These are phyloP conservation scores for Curvularia sp. DNA, from an alignment of 2,329 filamentous ascomycete genomes.

Conservation along the genomic window DNA sequence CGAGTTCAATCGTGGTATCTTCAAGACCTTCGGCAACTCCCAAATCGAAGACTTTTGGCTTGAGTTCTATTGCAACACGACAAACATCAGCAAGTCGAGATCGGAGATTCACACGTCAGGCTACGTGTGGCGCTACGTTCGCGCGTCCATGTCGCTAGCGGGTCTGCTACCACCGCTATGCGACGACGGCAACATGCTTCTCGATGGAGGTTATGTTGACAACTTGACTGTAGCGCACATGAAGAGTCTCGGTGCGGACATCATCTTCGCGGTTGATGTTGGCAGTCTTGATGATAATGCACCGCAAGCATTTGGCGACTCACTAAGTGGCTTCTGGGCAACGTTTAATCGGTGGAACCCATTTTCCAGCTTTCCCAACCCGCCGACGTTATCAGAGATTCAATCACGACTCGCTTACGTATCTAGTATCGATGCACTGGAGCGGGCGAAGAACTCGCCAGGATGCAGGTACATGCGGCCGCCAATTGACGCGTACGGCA, in stretches of 20 bases:
- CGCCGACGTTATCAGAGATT: conserved; percentile 93
- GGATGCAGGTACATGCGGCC: conserved; percentile 97
- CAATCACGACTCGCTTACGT: conserved; percentile 95
- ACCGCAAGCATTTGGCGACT: conserved; percentile 92
- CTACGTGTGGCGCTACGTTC: conserved; percentile 96
- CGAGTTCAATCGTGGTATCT: conserved; percentile 98
- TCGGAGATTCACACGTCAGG: conserved; percentile 93
- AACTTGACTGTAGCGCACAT: conserved; percentile 97
- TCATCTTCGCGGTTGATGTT: conserved; percentile 95
- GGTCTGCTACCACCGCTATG: conserved; percentile 92
- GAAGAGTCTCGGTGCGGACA: conserved; percentile 90
- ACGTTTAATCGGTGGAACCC: conserved; percentile 97
- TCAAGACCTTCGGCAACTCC: conserved; percentile 95
- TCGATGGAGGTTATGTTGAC: conserved; percentile 96
- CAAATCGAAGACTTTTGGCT: conserved; percentile 99
- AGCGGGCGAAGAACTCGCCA: conserved; percentile 87
- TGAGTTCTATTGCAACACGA: conserved; percentile 98
- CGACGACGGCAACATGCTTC: conserved; percentile 94
- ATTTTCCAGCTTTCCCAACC: conserved; percentile 86
- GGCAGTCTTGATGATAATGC: conserved; percentile 90
- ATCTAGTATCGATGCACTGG: conserved; percentile 89
- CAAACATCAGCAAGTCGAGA: conserved; percentile 94
- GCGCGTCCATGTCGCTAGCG: conserved; percentile 95
- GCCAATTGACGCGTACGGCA: conserved; percentile 91
- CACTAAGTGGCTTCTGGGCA: conserved; percentile 93